Conservation (phyloP, 2,329 filamentous ascomycete genomes). For the Pseudonectria foliicola region DNA sequence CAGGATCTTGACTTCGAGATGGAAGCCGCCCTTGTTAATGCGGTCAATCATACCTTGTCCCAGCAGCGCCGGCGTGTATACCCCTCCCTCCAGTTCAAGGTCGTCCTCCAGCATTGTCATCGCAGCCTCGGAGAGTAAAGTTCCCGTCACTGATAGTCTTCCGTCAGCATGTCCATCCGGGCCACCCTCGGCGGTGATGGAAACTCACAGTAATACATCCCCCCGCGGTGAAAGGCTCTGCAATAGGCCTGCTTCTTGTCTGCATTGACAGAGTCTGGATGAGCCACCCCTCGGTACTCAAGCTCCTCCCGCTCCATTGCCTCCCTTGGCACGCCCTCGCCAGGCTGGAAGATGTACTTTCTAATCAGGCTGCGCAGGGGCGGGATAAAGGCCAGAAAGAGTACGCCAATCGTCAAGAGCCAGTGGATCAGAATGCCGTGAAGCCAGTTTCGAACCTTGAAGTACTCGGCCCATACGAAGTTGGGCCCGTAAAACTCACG, state of each 20-base stretch:
- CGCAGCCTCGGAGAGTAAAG: slow-evolving; percentile 58
- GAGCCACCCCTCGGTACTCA: slow-evolving; percentile 57
- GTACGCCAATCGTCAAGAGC: slow-evolving; percentile 33
- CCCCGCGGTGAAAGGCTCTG: slow-evolving; percentile 49
- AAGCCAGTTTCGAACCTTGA: slow-evolving; percentile 42
- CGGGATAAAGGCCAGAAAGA: slow-evolving; percentile 38
- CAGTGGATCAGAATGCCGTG: slow-evolving; percentile 45
- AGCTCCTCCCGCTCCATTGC: slow-evolving; percentile 50
- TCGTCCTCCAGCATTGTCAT: slow-evolving; percentile 58
- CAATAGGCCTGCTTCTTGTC: slow-evolving; percentile 45
- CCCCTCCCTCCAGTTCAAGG: slow-evolving; percentile 53
- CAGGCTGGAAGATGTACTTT: slow-evolving; percentile 43
- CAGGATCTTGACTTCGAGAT: slow-evolving; percentile 47
- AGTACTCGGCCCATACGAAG: slow-evolving; percentile 52
- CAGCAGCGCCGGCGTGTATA: slow-evolving; percentile 65
- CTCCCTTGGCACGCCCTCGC: slow-evolving; percentile 47
- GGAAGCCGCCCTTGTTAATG: slow-evolving; percentile 53
- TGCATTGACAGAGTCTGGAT: slow-evolving; percentile 45
- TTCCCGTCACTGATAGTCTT: slow-evolving; percentile 50
- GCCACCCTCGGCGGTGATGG: neutral
- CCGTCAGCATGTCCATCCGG: slow-evolving; percentile 8
- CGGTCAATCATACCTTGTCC: slow-evolving; percentile 61
- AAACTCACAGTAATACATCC: slow-evolving; percentile 57
- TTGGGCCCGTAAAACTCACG: slow-evolving; percentile 52
- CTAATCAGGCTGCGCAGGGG: slow-evolving; percentile 39